Evolutionary conservation across 1,139 yeast species (phyloP), one percentile per base, ranked within the genome.

Genomic region (Suhomyces anneliseae): DNA sequence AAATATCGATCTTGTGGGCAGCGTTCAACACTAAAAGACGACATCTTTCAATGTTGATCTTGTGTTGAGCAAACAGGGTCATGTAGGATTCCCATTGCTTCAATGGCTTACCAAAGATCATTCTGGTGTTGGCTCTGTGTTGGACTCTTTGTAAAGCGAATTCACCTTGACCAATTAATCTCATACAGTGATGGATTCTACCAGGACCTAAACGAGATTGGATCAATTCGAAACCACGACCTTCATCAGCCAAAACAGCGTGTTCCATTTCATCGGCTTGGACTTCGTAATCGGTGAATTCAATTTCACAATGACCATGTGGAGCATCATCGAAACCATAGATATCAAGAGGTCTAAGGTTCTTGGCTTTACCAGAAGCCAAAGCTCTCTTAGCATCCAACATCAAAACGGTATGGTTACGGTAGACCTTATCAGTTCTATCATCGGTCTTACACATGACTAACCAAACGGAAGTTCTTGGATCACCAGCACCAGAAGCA

Each of bases 401-500:
- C 31, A 83, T 74, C 44, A 85, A 62, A 15, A 85, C 83, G 4
- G 86, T 73, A 60, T 85, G 90, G 63, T 83, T 85, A 42, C 61
- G 62, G 61, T 83, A 82, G 1, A 60, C 49, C 7, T 45, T 59
- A 11, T 56, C 56, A 12, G 72, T 54, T 14, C 62, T 56, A 40
- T 66, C 57, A 49, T 75, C 71, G 5, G 87, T 83, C 61, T 82
- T 75, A 53, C 87, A 85, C 86, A 85, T 82, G n/a, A 81, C 79
- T 45, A 85, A 69, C 85, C 87, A 81, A 42, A 78, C 80, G 33
- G 70, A 57, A 61, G 83, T 77, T 48, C 86, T 72, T 26, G 88
- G 88, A 61, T 85, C 89, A 19, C 87, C 89, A 34, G 88, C 89
- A 29, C 89, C 89, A 0, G 87, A 81, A 2, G 87, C 85, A 76